Evolutionary conservation across 1,139 yeast species (phyloP).

Genomic region (Saccharomycopsis hybrid): DNA sequence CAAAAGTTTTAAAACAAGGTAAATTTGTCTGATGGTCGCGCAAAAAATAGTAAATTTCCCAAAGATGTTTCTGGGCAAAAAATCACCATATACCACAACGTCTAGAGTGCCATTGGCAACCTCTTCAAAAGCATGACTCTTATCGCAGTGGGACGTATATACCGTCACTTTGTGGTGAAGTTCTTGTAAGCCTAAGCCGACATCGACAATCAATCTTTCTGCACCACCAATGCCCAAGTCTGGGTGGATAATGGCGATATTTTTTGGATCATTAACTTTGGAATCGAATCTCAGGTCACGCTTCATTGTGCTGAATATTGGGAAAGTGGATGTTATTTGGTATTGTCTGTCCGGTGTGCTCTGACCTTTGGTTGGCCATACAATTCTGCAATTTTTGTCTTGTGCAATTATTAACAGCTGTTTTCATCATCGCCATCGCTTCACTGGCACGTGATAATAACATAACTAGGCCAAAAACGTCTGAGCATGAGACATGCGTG

Average conservation of each 20-base stretch:
- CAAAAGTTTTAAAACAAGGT: constrained; percentile 44
- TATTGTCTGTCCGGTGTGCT: no score
- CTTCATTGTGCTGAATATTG: background rate
- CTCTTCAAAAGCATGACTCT: constrained; percentile 84
- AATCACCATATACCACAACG: constrained; percentile 75
- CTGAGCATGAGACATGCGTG: no score
- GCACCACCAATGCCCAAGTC: constrained; percentile 98
- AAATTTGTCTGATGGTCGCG: constrained; percentile 79
- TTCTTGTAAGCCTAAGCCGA: constrained; percentile 79
- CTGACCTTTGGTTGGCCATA: no score
- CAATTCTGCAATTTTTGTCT: no score
- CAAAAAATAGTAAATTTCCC: constrained; percentile 73
- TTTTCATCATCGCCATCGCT: no score
- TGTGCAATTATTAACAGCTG: no score
- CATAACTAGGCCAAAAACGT: no score
- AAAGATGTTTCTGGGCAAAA: constrained; percentile 61
- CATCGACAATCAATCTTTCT: constrained; percentile 89
- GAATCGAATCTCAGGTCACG: constrained; percentile 23
- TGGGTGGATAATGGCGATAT: constrained; percentile 87
- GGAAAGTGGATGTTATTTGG: no score
- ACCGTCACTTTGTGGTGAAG: constrained; percentile 60
- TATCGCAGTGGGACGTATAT: constrained; percentile 88
- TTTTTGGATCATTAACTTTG: constrained; percentile 23
- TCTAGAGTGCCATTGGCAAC: constrained; percentile 48
- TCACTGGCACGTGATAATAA: no score